phyloP scores from a whole-genome alignment of 768 basidiomycete species.

The Lentinula sp. region DNA sequence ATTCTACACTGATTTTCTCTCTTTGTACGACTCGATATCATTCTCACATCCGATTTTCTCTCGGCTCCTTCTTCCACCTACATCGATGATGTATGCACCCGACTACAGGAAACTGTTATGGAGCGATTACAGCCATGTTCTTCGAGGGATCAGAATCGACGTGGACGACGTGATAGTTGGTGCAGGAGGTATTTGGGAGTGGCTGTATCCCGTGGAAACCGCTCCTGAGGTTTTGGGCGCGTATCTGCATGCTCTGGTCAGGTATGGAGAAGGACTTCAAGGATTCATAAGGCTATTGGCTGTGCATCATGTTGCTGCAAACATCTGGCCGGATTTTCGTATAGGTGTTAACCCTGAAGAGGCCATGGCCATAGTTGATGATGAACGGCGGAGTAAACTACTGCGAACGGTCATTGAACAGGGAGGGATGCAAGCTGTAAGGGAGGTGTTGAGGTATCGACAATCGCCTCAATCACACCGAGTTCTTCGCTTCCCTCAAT shows the following conservation, averaged over 20 bases:
- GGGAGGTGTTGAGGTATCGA: conserved; percentile 52
- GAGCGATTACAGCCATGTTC: conserved; percentile 67
- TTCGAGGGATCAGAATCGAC: conserved; percentile 52
- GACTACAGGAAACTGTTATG: conserved; percentile 76
- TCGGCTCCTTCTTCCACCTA: conserved; percentile 67
- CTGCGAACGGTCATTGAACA: conserved; percentile 46
- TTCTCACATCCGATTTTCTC: conserved; percentile 77
- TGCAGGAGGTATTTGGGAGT: conserved; percentile 48
- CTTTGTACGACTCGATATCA: conserved; percentile 87
- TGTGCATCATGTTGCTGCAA: conserved; percentile 35
- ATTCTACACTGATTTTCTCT: conserved; percentile 87
- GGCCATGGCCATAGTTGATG: conserved; percentile 8
- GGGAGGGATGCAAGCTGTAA: conserved; percentile 39
- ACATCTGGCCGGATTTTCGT: conserved; percentile 63
- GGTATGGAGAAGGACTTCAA: conserved; percentile 24
- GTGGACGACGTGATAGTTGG: conserved; percentile 40
- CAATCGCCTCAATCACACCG: conserved; percentile 26
- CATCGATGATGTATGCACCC: conserved; percentile 40
- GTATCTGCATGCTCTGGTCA: conserved; percentile 54
- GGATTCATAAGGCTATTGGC: conserved; percentile 66
- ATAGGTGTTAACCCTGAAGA: conserved; percentile 10
- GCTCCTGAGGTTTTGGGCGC: conserved; percentile 49
- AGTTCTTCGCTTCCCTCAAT: conserved; percentile 43
- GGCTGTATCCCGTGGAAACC: conserved; percentile 23
- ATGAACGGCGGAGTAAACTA: conserved; percentile 38